Percentiles rank a stretch among this genome's conserved stretches.
Conservation (phyloP, 345 rosid genomes). For the Abelmoschus esculentus region DNA sequence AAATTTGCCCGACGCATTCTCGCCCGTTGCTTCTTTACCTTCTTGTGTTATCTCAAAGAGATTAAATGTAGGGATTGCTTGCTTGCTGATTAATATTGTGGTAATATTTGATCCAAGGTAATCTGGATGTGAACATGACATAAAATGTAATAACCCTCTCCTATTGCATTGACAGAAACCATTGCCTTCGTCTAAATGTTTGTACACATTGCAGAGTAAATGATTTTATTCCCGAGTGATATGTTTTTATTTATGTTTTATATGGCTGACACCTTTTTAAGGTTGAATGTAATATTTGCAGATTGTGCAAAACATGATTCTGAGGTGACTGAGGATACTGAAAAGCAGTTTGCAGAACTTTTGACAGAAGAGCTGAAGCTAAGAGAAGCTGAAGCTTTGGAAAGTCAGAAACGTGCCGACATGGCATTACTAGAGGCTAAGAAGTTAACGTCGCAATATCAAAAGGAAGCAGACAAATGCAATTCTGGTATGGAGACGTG, state of each 20-base stretch:
- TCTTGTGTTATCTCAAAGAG: slow-evolving; percentile 3
- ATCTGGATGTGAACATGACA: neutral
- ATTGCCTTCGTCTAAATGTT: neutral
- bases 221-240: neutral
- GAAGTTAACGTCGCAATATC: slow-evolving; percentile 84
- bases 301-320: slow-evolving; percentile 86
- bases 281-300: slow-evolving; percentile 13
- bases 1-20: neutral
- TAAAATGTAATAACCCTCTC: neutral
- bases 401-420: slow-evolving; percentile 68
- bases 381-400: slow-evolving; percentile 70
- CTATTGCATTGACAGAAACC: neutral
- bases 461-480: slow-evolving; percentile 96
- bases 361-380: slow-evolving; percentile 76
- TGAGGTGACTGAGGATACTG: slow-evolving; percentile 73
- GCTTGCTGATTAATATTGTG: neutral
- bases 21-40: neutral
- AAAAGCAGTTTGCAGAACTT: slow-evolving; percentile 70
- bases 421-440: slow-evolving; percentile 84
- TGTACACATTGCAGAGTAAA: no score
- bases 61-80: neutral
- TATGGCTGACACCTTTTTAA: neutral
- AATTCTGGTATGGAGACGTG: slow-evolving; percentile 97
- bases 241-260: neutral
- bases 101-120: neutral